phyloP scores from a whole-genome alignment of 768 basidiomycete species.

The Lentinula sp. region DNA sequence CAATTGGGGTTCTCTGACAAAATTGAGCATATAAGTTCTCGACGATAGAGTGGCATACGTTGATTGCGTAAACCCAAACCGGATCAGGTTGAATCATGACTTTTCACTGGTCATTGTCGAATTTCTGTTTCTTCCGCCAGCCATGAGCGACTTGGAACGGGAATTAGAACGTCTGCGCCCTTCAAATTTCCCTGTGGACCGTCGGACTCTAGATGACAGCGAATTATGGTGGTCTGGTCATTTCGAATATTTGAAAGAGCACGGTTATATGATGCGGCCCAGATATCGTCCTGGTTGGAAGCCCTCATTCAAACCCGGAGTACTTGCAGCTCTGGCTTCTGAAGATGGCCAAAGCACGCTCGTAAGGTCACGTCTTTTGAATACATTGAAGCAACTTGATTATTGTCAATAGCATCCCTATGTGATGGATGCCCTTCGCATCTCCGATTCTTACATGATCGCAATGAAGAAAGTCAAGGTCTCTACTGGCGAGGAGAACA shows the following conservation, averaged over 20 bases:
- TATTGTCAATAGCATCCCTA: background rate
- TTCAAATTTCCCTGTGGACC: too few relatives aligned
- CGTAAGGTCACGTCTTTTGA: background rate
- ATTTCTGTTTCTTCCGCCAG: too few relatives aligned
- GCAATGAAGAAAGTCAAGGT: conserved; percentile 12
- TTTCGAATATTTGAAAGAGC: conserved; percentile 10
- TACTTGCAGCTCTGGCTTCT: background rate
- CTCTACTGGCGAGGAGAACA: conserved; percentile 10
- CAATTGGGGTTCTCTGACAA: too few relatives aligned
- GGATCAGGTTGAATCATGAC: background rate
- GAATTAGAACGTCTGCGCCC: too few relatives aligned
- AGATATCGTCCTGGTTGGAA: conserved; percentile 14
- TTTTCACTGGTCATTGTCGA: too few relatives aligned
- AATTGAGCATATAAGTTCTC: too few relatives aligned
- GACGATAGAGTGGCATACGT: too few relatives aligned
- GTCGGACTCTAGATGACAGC: background rate
- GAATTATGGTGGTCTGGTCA: conserved; percentile 12
- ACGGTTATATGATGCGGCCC: conserved; percentile 12
- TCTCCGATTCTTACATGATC: conserved; percentile 14
- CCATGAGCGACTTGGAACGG: too few relatives aligned
- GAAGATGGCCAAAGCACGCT: background rate
- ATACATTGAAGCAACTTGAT: background rate
- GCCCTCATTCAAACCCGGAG: conserved; percentile 10
- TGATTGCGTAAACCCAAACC: too few relatives aligned
- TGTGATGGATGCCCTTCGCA: conserved; percentile 14